Percentiles rank a stretch among this genome's conserved stretches.
Evolutionary conservation across 225 moss, liverwort and hornwort species (phyloP).

Genomic region (Polytrichum formosum): DNA sequence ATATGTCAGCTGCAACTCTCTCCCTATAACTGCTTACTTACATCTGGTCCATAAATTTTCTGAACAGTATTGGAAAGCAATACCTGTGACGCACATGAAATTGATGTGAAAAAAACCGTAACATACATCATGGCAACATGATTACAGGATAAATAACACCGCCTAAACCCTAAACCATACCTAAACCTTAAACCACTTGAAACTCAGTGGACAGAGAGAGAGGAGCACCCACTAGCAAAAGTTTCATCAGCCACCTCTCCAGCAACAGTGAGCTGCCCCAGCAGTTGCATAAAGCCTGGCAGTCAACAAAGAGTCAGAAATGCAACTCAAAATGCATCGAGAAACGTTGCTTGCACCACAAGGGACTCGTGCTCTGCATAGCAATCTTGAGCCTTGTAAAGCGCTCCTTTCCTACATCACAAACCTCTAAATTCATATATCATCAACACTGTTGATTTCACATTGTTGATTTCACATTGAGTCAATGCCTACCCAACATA

Average conservation of each 20-base stretch:
- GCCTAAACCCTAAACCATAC: background rate
- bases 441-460: no score
- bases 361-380: background rate
- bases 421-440: no score
- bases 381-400: background rate
- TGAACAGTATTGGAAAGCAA: background rate
- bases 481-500: no score
- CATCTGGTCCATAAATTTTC: no score
- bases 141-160: background rate
- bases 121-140: no score
- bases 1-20: background rate
- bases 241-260: slow-evolving; percentile 57
- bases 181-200: background rate
- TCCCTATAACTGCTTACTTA: background rate
- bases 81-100: background rate
- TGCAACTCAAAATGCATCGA: background rate
- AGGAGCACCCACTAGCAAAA: slow-evolving; percentile 49
- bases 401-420: background rate
- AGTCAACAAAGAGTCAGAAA: background rate
- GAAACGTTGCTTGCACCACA: background rate
- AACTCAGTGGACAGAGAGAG: background rate
- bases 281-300: slow-evolving; percentile 74
- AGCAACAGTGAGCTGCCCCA: slow-evolving; percentile 74
- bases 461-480: no score
- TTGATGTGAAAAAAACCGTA: background rate